Conservation (phyloP, 495 filamentous ascomycete genomes). For the Aspergillus heteromorphus region DNA sequence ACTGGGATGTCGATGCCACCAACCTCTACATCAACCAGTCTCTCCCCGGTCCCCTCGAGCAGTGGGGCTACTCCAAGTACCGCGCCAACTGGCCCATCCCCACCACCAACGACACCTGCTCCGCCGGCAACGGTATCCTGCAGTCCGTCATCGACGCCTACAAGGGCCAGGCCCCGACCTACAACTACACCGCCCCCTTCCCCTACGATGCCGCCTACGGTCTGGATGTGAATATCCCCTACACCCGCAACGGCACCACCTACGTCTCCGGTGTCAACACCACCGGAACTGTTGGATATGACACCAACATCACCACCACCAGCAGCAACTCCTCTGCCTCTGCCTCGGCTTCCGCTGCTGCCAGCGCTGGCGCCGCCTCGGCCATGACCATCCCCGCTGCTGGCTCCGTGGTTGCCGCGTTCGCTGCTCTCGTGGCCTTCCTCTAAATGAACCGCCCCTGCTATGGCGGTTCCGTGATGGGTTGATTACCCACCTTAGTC, state of each 20-base stretch:
- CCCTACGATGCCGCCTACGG: neutral
- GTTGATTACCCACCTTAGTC: neutral
- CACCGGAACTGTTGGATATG: neutral
- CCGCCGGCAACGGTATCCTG: neutral
- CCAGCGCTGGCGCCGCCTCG: neutral
- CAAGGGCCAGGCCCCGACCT: neutral
- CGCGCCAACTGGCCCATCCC: neutral
- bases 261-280: neutral
- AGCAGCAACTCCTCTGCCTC: neutral
- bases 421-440: neutral
- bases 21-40: neutral
- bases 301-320: neutral
- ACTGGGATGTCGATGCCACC: neutral
- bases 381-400: neutral
- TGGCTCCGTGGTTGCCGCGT: neutral
- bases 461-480: neutral
- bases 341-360: neutral
- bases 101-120: neutral
- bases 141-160: neutral
- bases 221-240: neutral
- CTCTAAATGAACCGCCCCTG: neutral
- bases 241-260: neutral
- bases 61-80: neutral
- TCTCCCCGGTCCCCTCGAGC: neutral
- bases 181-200: constrained; percentile 1